phyloP scores from a whole-genome alignment of 2,329 filamentous ascomycete genomes.

The Hypoxylon rubiginosum region DNA sequence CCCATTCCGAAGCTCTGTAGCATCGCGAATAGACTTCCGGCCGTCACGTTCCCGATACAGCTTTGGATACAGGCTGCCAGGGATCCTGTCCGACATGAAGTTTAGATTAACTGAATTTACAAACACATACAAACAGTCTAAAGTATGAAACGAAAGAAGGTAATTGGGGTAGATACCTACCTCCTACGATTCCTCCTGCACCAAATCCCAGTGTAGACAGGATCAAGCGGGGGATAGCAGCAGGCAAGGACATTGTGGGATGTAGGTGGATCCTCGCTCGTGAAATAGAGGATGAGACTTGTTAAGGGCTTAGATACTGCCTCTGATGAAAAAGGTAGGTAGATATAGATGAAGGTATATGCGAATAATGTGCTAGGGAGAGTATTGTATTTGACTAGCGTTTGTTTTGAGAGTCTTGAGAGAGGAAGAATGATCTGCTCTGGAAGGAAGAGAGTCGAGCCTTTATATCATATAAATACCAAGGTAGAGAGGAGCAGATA shows the following conservation, averaged over 20 bases:
- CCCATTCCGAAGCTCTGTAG: conserved; percentile 38
- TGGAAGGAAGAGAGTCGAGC: not conserved
- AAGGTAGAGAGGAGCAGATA: not conserved
- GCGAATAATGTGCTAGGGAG: no score
- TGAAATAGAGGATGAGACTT: no score
- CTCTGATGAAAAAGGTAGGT: no score
- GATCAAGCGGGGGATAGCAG: not conserved
- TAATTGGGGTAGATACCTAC: not conserved
- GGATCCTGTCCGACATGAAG: conserved; percentile 25
- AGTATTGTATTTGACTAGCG: not conserved
- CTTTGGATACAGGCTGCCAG: conserved; percentile 33
- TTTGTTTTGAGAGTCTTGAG: not conserved
- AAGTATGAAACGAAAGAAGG: not conserved
- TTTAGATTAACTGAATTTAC: not conserved
- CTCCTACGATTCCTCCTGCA: not conserved
- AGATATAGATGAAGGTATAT: no score
- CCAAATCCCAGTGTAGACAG: not conserved
- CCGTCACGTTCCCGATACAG: conserved; percentile 35
- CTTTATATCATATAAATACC: not conserved
- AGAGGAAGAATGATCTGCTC: not conserved
- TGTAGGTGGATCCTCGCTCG: not conserved
- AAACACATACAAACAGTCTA: not conserved
- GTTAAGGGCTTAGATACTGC: not conserved
- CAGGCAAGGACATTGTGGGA: not conserved
- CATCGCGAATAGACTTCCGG: conserved; percentile 34